Evolutionary conservation across 768 basidiomycete genomes (phyloP).

Genomic region (Hysterangium stoloniferum): DNA sequence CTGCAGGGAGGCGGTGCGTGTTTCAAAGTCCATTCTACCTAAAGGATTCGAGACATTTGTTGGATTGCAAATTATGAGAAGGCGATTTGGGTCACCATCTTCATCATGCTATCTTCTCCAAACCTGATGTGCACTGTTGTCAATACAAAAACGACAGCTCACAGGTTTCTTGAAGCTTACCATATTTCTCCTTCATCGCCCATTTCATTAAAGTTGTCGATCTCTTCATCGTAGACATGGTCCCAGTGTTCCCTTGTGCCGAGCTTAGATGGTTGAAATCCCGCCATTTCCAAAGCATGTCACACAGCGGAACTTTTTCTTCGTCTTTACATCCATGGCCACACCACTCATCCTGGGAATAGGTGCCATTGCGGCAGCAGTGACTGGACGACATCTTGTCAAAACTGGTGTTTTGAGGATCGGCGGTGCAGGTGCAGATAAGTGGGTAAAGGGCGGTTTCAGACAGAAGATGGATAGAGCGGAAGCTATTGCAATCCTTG

Average conservation of each 20-base stretch:
- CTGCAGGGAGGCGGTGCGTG: constrained; percentile 41
- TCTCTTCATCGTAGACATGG: constrained; percentile 60
- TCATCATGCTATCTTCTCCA: constrained; percentile 63
- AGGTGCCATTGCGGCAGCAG: constrained; percentile 66
- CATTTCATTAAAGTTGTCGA: constrained; percentile 64
- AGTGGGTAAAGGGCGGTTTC: constrained; percentile 94
- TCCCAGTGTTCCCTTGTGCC: constrained; percentile 84
- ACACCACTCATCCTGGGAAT: constrained; percentile 73
- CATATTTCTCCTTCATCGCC: constrained; percentile 85
- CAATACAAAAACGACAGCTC: not conserved
- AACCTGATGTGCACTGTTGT: constrained; percentile 44
- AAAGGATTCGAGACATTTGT: not conserved
- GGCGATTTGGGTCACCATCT: constrained; percentile 41
- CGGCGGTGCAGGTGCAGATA: constrained; percentile 58
- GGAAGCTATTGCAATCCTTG: constrained; percentile 87
- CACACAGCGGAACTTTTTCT: constrained; percentile 1
- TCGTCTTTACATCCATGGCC: constrained; percentile 44
- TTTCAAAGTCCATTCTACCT: constrained; percentile 51
- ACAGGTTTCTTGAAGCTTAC: constrained; percentile 31
- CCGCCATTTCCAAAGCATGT: constrained; percentile 20
- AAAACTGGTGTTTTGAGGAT: constrained; percentile 44
- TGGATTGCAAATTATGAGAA: not conserved
- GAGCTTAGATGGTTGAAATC: constrained; percentile 62
- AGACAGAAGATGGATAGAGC: constrained; percentile 91
- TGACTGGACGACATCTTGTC: constrained; percentile 65